Evolutionary conservation across 352 stramenopile genomes (phyloP).

Genomic region (Globisporangium spinosum): DNA sequence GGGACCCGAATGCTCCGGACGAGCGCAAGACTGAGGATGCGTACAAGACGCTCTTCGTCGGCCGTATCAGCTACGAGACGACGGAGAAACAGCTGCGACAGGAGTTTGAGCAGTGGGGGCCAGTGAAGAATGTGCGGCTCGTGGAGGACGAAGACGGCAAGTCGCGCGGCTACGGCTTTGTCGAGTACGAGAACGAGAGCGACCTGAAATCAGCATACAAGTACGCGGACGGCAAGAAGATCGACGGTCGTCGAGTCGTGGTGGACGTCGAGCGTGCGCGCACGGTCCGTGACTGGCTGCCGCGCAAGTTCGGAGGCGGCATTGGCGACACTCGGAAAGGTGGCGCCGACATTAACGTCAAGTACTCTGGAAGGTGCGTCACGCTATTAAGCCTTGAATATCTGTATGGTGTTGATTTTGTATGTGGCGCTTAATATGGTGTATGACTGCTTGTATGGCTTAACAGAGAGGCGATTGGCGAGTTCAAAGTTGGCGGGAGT

Average conservation of each 20-base stretch:
- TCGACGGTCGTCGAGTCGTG: slow-evolving; percentile 95
- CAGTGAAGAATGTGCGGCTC: slow-evolving; percentile 87
- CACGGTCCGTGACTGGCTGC: slow-evolving; percentile 96
- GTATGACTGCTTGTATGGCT: not conserved
- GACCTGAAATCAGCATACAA: slow-evolving; percentile 97
- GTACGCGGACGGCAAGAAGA: slow-evolving; percentile 92
- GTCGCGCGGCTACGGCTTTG: slow-evolving; percentile 94
- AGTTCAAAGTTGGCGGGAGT: slow-evolving; percentile 15
- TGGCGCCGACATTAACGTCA: slow-evolving; percentile 77
- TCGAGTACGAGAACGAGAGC: slow-evolving; percentile 98
- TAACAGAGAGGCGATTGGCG: slow-evolving; percentile 22
- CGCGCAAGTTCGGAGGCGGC: slow-evolving; percentile 92
- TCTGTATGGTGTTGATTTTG: not conserved
- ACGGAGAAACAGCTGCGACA: slow-evolving; percentile 96
- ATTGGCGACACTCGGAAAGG: slow-evolving; percentile 88
- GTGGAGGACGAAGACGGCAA: slow-evolving; percentile 89
- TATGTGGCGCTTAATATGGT: not conserved
- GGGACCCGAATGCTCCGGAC: slow-evolving; percentile 60
- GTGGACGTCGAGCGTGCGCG: slow-evolving; percentile 97
- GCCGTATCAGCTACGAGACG: slow-evolving; percentile 96
- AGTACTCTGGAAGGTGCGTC: slow-evolving; percentile 58
- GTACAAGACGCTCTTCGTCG: slow-evolving; percentile 99
- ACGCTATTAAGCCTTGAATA: not conserved
- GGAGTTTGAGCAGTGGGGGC: slow-evolving; percentile 95
- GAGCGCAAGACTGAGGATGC: slow-evolving; percentile 83